A percentile compares a stretch with the other conserved stretches of the same genome.
These are phyloP conservation scores for Mucor sp. DNA, from an alignment of 371 early-diverging fungal species.

Conservation along the genomic window DNA sequence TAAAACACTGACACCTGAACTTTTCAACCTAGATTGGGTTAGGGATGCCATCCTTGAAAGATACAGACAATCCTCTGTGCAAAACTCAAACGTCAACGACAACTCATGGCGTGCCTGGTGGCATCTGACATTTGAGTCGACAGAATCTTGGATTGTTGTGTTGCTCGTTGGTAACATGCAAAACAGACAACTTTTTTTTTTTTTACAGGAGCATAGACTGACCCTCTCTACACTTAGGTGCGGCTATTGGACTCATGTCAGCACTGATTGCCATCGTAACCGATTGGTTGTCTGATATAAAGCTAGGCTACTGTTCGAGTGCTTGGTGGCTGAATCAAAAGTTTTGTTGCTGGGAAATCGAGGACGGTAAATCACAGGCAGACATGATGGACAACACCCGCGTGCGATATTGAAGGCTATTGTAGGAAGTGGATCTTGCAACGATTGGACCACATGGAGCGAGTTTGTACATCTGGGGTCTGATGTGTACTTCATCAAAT, in stretches of 20 bases:
- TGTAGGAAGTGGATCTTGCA: conserved; percentile 34
- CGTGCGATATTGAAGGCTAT: neutral
- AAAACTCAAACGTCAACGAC: conserved; percentile 51
- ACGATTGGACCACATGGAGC: conserved; percentile 62
- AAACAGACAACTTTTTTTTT: neutral
- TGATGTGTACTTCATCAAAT: conserved; percentile 52
- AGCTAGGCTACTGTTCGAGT: conserved; percentile 84
- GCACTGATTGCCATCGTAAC: conserved; percentile 88
- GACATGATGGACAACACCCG: neutral
- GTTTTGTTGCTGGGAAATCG: conserved; percentile 94
- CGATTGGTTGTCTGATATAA: conserved; percentile 84
- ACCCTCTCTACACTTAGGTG: conserved; percentile 45
- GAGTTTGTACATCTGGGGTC: conserved; percentile 42
- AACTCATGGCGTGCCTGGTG: conserved; percentile 64
- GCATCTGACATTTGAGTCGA: conserved; percentile 68
- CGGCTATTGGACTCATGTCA: conserved; percentile 82
- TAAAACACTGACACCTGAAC: neutral
- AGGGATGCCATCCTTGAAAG: conserved; percentile 84
- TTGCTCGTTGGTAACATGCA: conserved; percentile 64
- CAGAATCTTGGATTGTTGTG: conserved; percentile 89
- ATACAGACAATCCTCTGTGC: conserved; percentile 61
- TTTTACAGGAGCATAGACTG: neutral
- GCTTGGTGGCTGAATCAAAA: conserved; percentile 94
- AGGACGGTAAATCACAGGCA: conserved; percentile 44
- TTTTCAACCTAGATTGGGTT: conserved; percentile 85